A percentile compares a stretch with the other conserved stretches of the same genome.
Evolutionary conservation across 2,329 filamentous ascomycete species (phyloP).

Genomic region (Xylaria sp.): DNA sequence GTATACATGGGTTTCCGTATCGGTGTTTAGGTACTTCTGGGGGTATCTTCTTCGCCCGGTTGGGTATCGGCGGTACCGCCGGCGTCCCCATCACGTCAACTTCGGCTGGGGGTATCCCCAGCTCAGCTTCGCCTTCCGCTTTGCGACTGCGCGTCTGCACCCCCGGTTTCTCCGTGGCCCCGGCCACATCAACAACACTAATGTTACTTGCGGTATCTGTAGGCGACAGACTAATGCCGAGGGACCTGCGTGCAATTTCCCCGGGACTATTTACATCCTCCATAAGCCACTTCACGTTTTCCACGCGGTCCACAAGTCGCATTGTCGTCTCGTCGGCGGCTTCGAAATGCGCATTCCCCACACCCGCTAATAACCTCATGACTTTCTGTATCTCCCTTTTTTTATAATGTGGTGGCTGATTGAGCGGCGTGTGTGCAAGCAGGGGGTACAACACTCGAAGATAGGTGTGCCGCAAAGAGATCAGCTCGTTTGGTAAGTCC

Average conservation of each 20-base stretch:
- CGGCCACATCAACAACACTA: slow-evolving; percentile 79
- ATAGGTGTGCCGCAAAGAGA: slow-evolving; percentile 86
- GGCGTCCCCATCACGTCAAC: slow-evolving; percentile 1
- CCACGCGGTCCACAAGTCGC: slow-evolving; percentile 76
- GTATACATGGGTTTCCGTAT: slow-evolving; percentile 54
- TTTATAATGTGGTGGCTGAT: slow-evolving; percentile 88
- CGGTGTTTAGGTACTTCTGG: slow-evolving; percentile 63
- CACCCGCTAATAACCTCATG: slow-evolving; percentile 72
- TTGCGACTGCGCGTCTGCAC: slow-evolving; percentile 79
- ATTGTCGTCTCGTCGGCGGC: slow-evolving; percentile 81
- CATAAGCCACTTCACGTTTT: slow-evolving; percentile 72
- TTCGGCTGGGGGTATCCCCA: slow-evolving; percentile 6
- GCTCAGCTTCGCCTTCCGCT: slow-evolving; percentile 27
- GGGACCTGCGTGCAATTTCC: slow-evolving; percentile 61
- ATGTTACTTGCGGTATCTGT: slow-evolving; percentile 72
- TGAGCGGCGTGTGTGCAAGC: slow-evolving; percentile 88
- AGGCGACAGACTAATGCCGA: slow-evolving; percentile 74
- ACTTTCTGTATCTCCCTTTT: slow-evolving; percentile 80
- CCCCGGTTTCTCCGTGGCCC: slow-evolving; percentile 80
- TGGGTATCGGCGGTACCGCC: slow-evolving; percentile 11
- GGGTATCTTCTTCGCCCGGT: slow-evolving; percentile 53
- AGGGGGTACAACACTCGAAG: slow-evolving; percentile 90
- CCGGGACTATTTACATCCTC: slow-evolving; percentile 46
- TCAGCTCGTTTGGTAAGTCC: slow-evolving; percentile 85
- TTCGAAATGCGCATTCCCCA: slow-evolving; percentile 75